Base-by-base conservation (phyloP, 2,329 filamentous ascomycete genomes). In the Aureobasidium pullulans region DNA sequence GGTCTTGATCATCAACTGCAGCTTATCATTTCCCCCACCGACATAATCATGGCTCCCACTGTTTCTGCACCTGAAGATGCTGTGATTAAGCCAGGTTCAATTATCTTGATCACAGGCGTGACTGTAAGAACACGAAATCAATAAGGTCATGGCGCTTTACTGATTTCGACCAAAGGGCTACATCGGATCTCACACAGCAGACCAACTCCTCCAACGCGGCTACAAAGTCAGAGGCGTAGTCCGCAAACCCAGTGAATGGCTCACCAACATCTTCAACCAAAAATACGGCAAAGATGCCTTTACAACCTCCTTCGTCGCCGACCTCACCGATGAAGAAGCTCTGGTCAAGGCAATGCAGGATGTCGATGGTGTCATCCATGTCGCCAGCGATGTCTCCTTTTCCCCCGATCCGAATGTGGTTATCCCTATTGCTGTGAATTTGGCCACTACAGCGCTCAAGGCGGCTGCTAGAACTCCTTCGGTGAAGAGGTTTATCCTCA, bases 301-400 rank as follows among this genome's bases (percentile, higher is more conserved):
- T 23, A 13, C 23, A n/a, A 56, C 50, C 6, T 44, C 9, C 4
- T 34, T 49, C 10, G 28, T 58, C 34, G 29, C 32, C 13, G 56
- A 58, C 46, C 5, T 58, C 19, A 40, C 32, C 2, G 32, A 48
- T 2, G 42, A 40, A 15, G 56, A 58, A 9, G 44, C 23, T 2
- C 16, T 58, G 23, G 36, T 39, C 8, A 16, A 31, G 11, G 56
- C 56, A 7, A 48, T 58, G 56, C 19, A 58, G 23, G 56, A 36
- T 39, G 43, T 47, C 3, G n/a, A 34, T 8, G 56, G 56, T 32
- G 44, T 58, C 10, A 19, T 42, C 9, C 56, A 58, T 29, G 44
- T 49, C 13, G 56, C 56, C 34, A 49, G 43, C 36, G 44, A 58
- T 43, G 42, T 58, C 44, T 29, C 31, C 56, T 58, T 58, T 44